phyloP scores from a whole-genome alignment of 495 filamentous ascomycete species.

The Aspergillus baeticus region DNA sequence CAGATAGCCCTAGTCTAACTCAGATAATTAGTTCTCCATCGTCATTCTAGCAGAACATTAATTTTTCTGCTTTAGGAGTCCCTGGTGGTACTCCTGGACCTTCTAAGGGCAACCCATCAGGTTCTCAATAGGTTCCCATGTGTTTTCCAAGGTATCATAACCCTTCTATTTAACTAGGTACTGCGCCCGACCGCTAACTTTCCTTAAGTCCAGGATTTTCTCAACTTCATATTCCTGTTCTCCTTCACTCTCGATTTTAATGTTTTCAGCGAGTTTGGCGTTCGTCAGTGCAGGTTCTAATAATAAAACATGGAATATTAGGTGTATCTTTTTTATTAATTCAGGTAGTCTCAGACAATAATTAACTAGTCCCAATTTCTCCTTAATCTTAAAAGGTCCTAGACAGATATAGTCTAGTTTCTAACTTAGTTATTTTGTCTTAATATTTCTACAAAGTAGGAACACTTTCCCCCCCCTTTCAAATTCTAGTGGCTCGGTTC shows the following conservation, averaged over 20 bases:
- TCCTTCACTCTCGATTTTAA: too few relatives aligned
- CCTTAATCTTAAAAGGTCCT: neutral
- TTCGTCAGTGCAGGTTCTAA: too few relatives aligned
- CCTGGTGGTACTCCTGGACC: neutral
- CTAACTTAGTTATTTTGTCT: neutral
- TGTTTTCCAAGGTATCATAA: constrained; percentile 3
- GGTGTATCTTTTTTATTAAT: too few relatives aligned
- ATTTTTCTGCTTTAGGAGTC: neutral
- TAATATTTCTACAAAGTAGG: neutral
- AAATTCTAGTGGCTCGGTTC: too few relatives aligned
- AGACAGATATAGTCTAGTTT: neutral
- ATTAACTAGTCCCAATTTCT: neutral
- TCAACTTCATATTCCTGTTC: too few relatives aligned
- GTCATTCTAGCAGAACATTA: neutral
- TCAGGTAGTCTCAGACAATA: neutral
- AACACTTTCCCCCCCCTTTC: too few relatives aligned
- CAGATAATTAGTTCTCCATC: neutral
- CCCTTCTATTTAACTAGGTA: neutral
- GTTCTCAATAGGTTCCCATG: constrained; percentile 3
- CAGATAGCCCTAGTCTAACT: neutral
- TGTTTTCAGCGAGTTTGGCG: too few relatives aligned
- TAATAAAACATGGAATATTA: too few relatives aligned
- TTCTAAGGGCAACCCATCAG: neutral
- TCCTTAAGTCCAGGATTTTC: neutral
- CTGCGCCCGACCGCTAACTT: neutral